A percentile compares a stretch with the other conserved stretches of the same genome.
These are phyloP conservation scores for Aspergillus pseudoviridinutans DNA, from an alignment of 2,329 filamentous ascomycete species.

Conservation along the genomic window DNA sequence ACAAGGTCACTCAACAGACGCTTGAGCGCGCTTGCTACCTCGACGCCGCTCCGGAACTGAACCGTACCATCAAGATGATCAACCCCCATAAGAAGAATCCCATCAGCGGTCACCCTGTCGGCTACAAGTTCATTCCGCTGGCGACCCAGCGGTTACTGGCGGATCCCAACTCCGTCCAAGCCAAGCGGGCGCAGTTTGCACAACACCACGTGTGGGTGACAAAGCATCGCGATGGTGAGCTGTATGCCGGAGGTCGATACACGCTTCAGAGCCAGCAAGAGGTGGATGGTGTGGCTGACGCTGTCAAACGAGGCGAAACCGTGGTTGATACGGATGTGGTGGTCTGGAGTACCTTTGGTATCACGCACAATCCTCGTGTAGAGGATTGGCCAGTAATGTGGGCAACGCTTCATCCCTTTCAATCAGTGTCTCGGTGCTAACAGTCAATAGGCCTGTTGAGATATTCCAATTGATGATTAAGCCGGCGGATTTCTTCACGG, in stretches of 20 bases:
- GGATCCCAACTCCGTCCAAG: conserved; percentile 49
- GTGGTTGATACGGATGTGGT: conserved; percentile 42
- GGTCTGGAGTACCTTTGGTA: conserved; percentile 43
- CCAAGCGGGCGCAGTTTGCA: conserved; percentile 51
- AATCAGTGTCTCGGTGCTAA: conserved; percentile 5
- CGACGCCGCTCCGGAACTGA: conserved; percentile 39
- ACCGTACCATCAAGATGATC: conserved; percentile 56
- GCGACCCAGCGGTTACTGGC: conserved; percentile 57
- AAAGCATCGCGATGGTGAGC: conserved; percentile 48
- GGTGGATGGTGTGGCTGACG: conserved; percentile 31
- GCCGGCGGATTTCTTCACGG: conserved; percentile 52
- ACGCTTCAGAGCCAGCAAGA: conserved; percentile 50
- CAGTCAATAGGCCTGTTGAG: conserved; percentile 29
- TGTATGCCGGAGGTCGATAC: conserved; percentile 53
- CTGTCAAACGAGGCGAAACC: conserved; percentile 27
- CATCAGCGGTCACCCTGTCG: conserved; percentile 51
- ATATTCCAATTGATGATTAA: conserved; percentile 41
- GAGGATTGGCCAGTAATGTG: conserved; percentile 46
- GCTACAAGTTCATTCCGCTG: conserved; percentile 54
- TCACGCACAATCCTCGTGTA: conserved; percentile 43
- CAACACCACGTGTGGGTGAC: conserved; percentile 56
- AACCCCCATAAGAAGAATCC: conserved; percentile 51
- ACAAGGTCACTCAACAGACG: conserved; percentile 45
- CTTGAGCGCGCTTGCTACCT: conserved; percentile 48
- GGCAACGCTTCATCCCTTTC: conserved; percentile 5